A percentile compares a stretch with the other conserved stretches of the same genome.
phyloP scores from a whole-genome alignment of 1,139 yeast genomes.

The Magnusiomyces sp. region DNA sequence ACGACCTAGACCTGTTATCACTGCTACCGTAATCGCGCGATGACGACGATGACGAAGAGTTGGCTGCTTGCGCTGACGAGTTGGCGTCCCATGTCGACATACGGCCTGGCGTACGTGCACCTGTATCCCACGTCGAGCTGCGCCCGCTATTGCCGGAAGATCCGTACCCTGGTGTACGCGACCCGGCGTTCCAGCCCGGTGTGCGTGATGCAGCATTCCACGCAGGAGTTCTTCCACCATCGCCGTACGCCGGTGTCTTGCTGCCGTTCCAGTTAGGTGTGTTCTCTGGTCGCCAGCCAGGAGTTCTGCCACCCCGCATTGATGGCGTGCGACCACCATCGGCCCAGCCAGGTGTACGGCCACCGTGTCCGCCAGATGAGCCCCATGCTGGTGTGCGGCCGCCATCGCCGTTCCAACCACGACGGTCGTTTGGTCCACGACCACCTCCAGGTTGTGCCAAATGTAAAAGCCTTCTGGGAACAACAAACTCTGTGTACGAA shows the following conservation, averaged over 20 bases:
- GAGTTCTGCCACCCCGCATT: slow-evolving; percentile 44
- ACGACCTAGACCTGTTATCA: slow-evolving; percentile 16
- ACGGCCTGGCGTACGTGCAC: slow-evolving; percentile 21
- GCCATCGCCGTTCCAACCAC: slow-evolving; percentile 18
- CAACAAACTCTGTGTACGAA: slow-evolving; percentile 74
- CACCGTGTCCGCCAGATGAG: slow-evolving; percentile 24
- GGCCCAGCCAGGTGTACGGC: slow-evolving; percentile 26
- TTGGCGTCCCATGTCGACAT: slow-evolving; percentile 29
- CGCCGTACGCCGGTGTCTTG: slow-evolving; percentile 37
- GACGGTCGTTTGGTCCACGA: slow-evolving; percentile 18
- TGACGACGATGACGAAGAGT: slow-evolving; percentile 27
- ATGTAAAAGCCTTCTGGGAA: slow-evolving; percentile 35
- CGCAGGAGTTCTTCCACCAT: slow-evolving; percentile 28
- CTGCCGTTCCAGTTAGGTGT: slow-evolving; percentile 38
- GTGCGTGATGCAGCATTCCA: slow-evolving; percentile 33
- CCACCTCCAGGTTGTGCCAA: slow-evolving; percentile 13
- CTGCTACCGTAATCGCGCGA: slow-evolving; percentile 19
- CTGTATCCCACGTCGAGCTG: slow-evolving; percentile 21
- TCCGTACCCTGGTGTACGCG: slow-evolving; percentile 37
- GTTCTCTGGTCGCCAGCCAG: slow-evolving; percentile 41
- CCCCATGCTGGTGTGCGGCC: slow-evolving; percentile 16
- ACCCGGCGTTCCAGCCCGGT: slow-evolving; percentile 39
- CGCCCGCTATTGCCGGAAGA: slow-evolving; percentile 12
- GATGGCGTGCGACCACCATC: slow-evolving; percentile 25
- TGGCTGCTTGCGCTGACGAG: slow-evolving; percentile 24